Evolutionary conservation across 2,329 filamentous ascomycete genomes (phyloP).

Genomic region (Exophiala xenobiotica): DNA sequence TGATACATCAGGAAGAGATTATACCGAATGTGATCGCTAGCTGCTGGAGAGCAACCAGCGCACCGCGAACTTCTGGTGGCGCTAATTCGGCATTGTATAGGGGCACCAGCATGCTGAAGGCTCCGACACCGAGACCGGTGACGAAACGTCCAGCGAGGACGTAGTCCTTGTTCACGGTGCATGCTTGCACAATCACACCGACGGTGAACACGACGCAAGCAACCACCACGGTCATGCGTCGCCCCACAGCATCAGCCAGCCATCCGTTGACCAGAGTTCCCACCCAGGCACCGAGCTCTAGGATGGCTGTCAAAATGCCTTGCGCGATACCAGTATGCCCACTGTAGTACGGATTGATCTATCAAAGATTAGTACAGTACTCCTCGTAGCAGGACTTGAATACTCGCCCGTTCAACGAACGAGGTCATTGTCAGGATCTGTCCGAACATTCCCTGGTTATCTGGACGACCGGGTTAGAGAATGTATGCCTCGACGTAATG

Average conservation of each 20-base stretch:
- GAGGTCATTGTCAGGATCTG: conserved; percentile 59
- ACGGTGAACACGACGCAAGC: conserved; percentile 36
- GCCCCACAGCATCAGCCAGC: conserved; percentile 36
- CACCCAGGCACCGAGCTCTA: conserved; percentile 35
- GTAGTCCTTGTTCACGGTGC: conserved; percentile 32
- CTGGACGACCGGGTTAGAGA: background rate
- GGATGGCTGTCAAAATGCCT: no score
- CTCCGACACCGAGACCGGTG: conserved; percentile 44
- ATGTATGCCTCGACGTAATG: background rate
- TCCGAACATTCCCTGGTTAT: conserved; percentile 73
- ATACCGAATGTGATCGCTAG: conserved; percentile 42
- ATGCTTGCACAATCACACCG: conserved; percentile 46
- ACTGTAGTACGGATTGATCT: no score
- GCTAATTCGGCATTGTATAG: conserved; percentile 30
- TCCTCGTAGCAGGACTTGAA: no score
- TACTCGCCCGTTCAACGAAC: no score
- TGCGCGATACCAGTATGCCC: no score
- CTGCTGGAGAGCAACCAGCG: conserved; percentile 43
- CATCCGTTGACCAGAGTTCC: conserved; percentile 38
- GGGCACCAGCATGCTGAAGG: conserved; percentile 36
- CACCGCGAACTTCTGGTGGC: conserved; percentile 43
- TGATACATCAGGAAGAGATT: no score
- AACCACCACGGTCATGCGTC: conserved; percentile 32
- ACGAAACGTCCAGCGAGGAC: conserved; percentile 24
- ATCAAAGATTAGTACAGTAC: no score